phyloP scores from a whole-genome alignment of 495 filamentous ascomycete genomes.

The Xylaria longipes region DNA sequence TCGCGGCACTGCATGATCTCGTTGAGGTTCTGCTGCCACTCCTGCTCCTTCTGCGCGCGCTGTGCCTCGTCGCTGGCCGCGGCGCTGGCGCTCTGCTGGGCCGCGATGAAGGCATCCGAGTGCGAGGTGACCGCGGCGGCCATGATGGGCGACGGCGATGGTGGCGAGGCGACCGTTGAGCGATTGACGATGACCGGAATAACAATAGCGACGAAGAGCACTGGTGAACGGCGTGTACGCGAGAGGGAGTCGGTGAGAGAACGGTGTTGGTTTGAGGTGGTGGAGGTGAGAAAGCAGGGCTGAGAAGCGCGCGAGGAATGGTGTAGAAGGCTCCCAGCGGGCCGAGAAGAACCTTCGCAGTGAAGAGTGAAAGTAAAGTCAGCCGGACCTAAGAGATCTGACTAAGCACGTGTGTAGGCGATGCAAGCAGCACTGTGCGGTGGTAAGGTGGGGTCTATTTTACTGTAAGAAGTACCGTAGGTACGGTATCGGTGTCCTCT shows the following conservation, averaged over 20 bases:
- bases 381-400: not conserved
- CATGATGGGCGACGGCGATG: constrained; percentile 18
- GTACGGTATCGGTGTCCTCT: no score
- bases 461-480: no score
- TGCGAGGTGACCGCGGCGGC: constrained; percentile 9
- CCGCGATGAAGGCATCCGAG: constrained; percentile 31
- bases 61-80: constrained; percentile 4
- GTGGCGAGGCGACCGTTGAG: not conserved
- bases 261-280: not conserved
- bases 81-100: constrained; percentile 24
- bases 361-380: no score
- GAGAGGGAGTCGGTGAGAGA: not conserved
- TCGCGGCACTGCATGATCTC: constrained; percentile 83
- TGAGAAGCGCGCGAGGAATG: not conserved
- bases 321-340: not conserved
- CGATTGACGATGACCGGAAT: not conserved
- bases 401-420: not conserved
- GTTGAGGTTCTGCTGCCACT: constrained; percentile 71
- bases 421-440: not conserved
- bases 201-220: not conserved
- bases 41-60: constrained; percentile 34
- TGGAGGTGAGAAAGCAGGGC: not conserved
- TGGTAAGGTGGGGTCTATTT: not conserved
- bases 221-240: not conserved
- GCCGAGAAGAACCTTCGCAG: not conserved